Base-by-base conservation (phyloP, 768 basidiomycete species). In the Leccinum subgranulosum region DNA sequence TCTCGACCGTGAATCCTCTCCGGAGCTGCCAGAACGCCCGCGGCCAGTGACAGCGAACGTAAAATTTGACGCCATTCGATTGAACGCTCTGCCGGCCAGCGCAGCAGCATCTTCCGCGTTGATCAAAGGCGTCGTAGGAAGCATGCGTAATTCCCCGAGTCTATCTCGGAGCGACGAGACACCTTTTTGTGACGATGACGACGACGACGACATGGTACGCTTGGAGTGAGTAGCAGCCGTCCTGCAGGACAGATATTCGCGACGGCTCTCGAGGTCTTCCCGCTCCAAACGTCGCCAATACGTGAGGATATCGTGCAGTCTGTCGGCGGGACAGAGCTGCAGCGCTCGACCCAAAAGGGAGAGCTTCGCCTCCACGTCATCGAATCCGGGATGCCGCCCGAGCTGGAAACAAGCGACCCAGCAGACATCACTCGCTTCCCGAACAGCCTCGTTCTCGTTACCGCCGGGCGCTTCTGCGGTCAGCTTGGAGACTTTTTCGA, bases 351-450 rank as follows among this genome's bases (percentile, higher is more conserved):
- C 92, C 19, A 98, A 72, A 1, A 96, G 78, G 2, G 73, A 75
- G 58, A 93, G 77, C 66, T 88, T 90, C 63, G 84, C 83, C 11
- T 80, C 72, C 6, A 83, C 71, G 58, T 94, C 87, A 2, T 78
- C 66, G 65, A 87, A 94, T 65, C 90, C 92, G 7, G 84, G 77
- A 62, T 94, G 89, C 57, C 87, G 83, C 15, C 92, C 95, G 3
- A 98, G 82, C 72, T 92, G 88, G 74, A 87, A 92, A 68, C 91
- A 93, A 3, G 88, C 85, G 27, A 89, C 85, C 95, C 95, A 98
- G 61, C 89, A 92, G 34, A 94, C 87, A 62, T 93, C 88, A 49
- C 80, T 81, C 1, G 88, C 88, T 58, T 89, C 85, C 56, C 74
- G 71, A 28, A 84, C 64, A 56, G 73, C 71, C 14, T 72, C 68